Evolutionary conservation across 2,329 filamentous ascomycete genomes (phyloP), one percentile per base, ranked within the genome.

Genomic region (Neurospora crassa): DNA sequence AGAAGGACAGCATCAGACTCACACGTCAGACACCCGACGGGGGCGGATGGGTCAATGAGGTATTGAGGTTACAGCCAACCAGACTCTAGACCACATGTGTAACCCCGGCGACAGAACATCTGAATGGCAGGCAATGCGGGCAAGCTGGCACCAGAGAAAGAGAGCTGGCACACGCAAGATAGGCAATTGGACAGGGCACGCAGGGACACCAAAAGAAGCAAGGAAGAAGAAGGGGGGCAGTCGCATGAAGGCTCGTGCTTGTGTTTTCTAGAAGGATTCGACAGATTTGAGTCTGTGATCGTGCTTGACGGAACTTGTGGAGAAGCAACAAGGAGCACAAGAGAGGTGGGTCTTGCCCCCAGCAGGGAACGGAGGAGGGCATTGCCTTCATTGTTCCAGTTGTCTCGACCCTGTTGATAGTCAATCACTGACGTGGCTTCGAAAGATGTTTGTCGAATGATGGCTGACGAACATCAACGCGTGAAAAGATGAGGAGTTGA

Each of bases 211-310:
- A 34, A 14, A 63, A 63, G 53, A 63, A 63, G 53, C 53, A 63
- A 63, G 24, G 47, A 34, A 63, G 24, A 63, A 34, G 53, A 18
- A 24, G 7, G 24, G 53, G 53, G 53, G 16, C 7, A 63, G 53
- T 24, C 53, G 53, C 53, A 63, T 63, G 47, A 34, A 24, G 47
- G 71, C 67, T 74, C 69, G 74, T 76, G 75, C 74, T 71, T 71
- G 70, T 41, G 70, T 41, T 63, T 77, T 77, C 76, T 77, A 76
- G 76, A 77, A 77, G 37, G 70, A 47, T 76, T 77, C 75, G 72
- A 77, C 72, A 69, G 72, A 72, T 70, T 73, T 29, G 20, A 29
- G 20, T 75, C 73, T 75, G 67, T 73, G 75, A 73, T 70, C 71
- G 71, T 72, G 72, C 71, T 71, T 71, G 72, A 72, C 71, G 69